Percentiles rank a stretch among this genome's conserved stretches.
Conservation (phyloP, 1,139 yeast genomes). For the Diutina ranongensis region DNA sequence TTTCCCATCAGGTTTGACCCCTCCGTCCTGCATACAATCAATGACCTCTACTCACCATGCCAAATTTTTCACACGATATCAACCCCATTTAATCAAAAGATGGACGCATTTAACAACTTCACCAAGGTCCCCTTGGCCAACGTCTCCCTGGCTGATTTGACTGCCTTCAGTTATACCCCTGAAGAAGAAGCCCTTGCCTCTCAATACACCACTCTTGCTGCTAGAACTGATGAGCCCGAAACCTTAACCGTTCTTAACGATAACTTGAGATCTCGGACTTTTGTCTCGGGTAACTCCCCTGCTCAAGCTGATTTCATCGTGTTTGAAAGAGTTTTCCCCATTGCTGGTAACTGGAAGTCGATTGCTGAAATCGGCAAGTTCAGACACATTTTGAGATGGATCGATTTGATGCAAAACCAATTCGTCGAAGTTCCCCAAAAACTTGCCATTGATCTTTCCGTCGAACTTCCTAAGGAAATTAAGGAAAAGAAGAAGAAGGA, state of each 20-base stretch:
- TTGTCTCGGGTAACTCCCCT: conserved; percentile 53
- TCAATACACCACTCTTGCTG: conserved; percentile 70
- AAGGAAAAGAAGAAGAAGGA: conserved; percentile 37
- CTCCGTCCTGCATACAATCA: not conserved
- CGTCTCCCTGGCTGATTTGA: not conserved
- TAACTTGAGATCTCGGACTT: conserved; percentile 57
- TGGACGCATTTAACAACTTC: conserved; percentile 8
- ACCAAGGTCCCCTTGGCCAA: conserved; percentile 10
- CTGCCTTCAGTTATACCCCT: conserved; percentile 12
- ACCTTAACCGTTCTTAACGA: conserved; percentile 54
- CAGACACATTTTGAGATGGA: conserved; percentile 90
- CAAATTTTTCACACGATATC: not conserved
- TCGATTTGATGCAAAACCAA: conserved; percentile 69
- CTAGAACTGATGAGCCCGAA: conserved; percentile 38
- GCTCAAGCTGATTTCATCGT: conserved; percentile 58
- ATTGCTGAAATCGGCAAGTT: conserved; percentile 37
- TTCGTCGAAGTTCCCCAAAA: conserved; percentile 44
- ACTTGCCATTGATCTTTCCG: conserved; percentile 44
- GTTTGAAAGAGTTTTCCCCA: conserved; percentile 52
- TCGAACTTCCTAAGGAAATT: conserved; percentile 49
- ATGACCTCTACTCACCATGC: not conserved
- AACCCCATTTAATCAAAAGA: not conserved
- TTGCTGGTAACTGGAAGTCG: conserved; percentile 40
- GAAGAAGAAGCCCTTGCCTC: conserved; percentile 63
- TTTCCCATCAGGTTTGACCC: not conserved